Evolutionary conservation across 768 basidiomycete genomes (phyloP).

Genomic region (Gymnopilus dilepis): DNA sequence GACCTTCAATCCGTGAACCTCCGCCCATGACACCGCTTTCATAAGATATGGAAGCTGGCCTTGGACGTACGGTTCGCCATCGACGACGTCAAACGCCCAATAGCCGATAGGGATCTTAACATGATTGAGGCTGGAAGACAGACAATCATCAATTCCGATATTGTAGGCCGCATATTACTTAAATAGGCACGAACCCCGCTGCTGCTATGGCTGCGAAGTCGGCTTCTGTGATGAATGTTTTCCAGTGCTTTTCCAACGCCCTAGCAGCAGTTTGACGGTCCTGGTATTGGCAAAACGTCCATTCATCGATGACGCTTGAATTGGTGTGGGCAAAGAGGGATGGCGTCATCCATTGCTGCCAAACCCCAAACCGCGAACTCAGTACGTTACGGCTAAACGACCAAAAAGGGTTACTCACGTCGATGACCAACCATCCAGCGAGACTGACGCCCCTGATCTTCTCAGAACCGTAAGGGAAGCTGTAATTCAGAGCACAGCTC

Average conservation of each 20-base stretch:
- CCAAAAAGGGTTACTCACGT: slow-evolving; percentile 36
- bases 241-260: slow-evolving; percentile 70
- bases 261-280: slow-evolving; percentile 48
- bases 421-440: slow-evolving; percentile 61
- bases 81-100: slow-evolving; percentile 86
- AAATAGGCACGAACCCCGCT: slow-evolving; percentile 59
- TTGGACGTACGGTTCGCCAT: slow-evolving; percentile 79
- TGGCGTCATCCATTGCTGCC: slow-evolving; percentile 83
- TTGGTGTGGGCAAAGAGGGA: slow-evolving; percentile 75
- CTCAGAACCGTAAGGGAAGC: slow-evolving; percentile 74
- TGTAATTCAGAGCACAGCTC: slow-evolving; percentile 40
- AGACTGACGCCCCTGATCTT: slow-evolving; percentile 86
- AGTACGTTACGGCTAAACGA: too few relatives aligned
- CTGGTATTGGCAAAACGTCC: slow-evolving; percentile 74
- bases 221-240: slow-evolving; percentile 84
- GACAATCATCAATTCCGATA: too few relatives aligned
- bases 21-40: slow-evolving; percentile 75
- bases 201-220: slow-evolving; percentile 80
- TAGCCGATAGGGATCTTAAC: slow-evolving; percentile 88
- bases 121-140: slow-evolving; percentile 70
- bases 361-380: too few relatives aligned
- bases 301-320: slow-evolving; percentile 71
- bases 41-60: slow-evolving; percentile 75
- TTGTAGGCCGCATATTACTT: not conserved
- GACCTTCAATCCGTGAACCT: slow-evolving; percentile 72